These are phyloP conservation scores for Rhizopogon roseolus DNA, from an alignment of 768 basidiomycete species.

Conservation along the genomic window DNA sequence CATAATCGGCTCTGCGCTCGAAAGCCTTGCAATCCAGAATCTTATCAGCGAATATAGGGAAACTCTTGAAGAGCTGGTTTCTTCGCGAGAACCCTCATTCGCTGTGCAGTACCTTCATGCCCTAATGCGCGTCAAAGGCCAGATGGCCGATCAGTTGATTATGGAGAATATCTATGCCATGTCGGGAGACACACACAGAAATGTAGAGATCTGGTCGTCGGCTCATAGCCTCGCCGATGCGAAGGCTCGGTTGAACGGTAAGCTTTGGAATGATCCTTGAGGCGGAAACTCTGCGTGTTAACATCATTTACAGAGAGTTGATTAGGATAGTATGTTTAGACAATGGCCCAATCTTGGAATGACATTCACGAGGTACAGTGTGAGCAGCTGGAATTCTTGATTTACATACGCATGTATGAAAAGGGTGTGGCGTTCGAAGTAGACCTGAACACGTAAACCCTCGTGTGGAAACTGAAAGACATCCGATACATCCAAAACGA, in stretches of 20 bases:
- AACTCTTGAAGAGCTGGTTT: not conserved
- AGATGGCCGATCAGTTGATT: not conserved
- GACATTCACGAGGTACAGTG: too few relatives aligned
- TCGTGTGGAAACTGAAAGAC: too few relatives aligned
- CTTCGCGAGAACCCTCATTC: not conserved
- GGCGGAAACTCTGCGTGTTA: not conserved
- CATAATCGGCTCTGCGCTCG: not conserved
- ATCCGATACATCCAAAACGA: too few relatives aligned
- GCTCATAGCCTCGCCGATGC: conserved; percentile 3
- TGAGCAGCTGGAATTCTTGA: too few relatives aligned
- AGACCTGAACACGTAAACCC: too few relatives aligned
- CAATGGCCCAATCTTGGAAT: too few relatives aligned
- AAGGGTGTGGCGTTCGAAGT: too few relatives aligned
- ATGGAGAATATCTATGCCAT: not conserved
- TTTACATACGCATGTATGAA: too few relatives aligned
- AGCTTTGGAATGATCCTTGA: not conserved
- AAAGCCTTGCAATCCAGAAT: not conserved
- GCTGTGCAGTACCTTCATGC: not conserved
- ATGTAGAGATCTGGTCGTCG: not conserved
- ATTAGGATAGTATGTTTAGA: not conserved
- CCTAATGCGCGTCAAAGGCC: not conserved
- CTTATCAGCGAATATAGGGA: not conserved
- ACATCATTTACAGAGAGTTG: not conserved
- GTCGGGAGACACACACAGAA: not conserved
- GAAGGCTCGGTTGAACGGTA: not conserved